Evolutionary conservation across 257 asterid species (phyloP), one percentile per base, ranked within the genome.

Genomic region (Nicotiana benthamiana): DNA sequence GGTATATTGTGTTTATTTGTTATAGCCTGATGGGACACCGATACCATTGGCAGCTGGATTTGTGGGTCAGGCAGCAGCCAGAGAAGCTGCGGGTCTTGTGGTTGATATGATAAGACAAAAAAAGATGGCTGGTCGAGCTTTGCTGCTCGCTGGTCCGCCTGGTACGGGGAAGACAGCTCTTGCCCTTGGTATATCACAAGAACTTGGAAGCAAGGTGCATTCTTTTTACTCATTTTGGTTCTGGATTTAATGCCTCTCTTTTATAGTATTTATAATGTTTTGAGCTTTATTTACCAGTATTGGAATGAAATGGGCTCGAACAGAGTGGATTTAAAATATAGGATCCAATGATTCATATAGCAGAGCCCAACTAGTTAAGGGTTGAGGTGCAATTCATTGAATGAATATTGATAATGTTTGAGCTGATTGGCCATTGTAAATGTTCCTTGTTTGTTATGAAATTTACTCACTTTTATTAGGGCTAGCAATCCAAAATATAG

Each of bases 81-180:
- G 99, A 86, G 99, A 95, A 87, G 99, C 97, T 63, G 76, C 87
- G 52, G 97, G 99, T 30, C 96, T 95, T 65, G 97, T 95, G 36
- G 98, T 95, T 63, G 97, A 92, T 87, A 95, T 95, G 99, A 93
- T 95, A 77, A 93, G 97, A 52, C 98, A 95, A 81, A 95, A 93
- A 88, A 95, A 93, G 87, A 93, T 95, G 99, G 99, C 98, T 0
- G 99, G 99, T 48, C 90, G 92, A 60, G 99, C 97, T 20, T 84
- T 95, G 13, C 88, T 95, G 75, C 83, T 93, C 61, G 99, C 98
- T 62, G 99, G 99, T 66, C 99, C 99, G 80, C 99, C 99, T 6
- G 98, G 94, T 75, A 95, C 99, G 8, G 99, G 99, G 16, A 95
- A 95, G 90, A 95, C 99, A 72, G 99, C 99, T 67, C 96, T 95